Evolutionary conservation across 345 rosid species (phyloP), one percentile per base, ranked within the genome.

Genomic region (Carallia pectinifolia): DNA sequence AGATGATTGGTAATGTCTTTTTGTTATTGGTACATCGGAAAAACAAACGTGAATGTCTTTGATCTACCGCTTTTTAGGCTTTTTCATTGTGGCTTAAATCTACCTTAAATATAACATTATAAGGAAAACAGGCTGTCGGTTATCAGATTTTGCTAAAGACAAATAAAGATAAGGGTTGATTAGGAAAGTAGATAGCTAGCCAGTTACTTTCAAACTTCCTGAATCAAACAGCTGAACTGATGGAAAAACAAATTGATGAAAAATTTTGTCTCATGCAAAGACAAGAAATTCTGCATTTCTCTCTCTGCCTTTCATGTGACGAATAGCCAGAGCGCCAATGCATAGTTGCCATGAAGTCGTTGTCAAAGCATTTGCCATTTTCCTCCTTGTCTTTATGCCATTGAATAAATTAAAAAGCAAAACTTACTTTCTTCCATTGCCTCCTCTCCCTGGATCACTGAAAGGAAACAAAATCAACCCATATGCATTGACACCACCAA

Each of bases 301-400:
- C 56, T 66, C 55, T 65, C 63, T n/a, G 65, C 55, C 61, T 74
- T 69, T 61, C 77, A 66, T 78, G 77, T 79, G 80, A 77, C n/a
- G 72, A 34, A 37, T 7, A 17, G 53, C 66, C 13, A 5, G 18
- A 47, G 44, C 59, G 62, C 48, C 13, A 65, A 53, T 47, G 31
- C 55, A 54, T 52, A 52, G 72, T 40, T 64, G 34, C 47, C 50
- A 66, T 73, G 37, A 66, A 68, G 40, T 76, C 69, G 38, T 62
- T 64, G 75, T 74, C 65, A 70, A 73, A 70, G 18, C 54, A 30
- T 70, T 23, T 78, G 73, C 71, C 53, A n/a, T 47, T 74, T 70
- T 61, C 54, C 61, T 40, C 56, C 48, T 36, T 67, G 70, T 64
- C 80, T 74, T 30, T 5, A 65, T 58, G 80, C 50, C 70, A 39